Base-by-base conservation (phyloP, 495 filamentous ascomycete genomes). In the Wilcoxina mikolae region DNA sequence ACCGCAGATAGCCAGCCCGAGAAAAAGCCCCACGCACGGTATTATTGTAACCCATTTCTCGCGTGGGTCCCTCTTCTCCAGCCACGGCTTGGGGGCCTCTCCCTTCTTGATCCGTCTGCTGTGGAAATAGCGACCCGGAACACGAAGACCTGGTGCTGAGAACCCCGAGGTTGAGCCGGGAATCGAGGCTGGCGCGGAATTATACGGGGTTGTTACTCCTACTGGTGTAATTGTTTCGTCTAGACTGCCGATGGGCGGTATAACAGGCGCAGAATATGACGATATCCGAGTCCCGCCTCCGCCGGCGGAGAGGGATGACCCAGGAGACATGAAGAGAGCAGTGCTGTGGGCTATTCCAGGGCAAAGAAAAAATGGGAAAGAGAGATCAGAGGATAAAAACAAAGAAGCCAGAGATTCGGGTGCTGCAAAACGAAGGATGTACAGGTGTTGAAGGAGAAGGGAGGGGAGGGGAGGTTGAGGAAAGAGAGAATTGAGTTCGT, bases 21-120 rank as follows among this genome's bases (percentile, higher is more conserved):
- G 45, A 15, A 76, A 18, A 43, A 89, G 71, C 20, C 85, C 84
- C 23, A 84, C 65, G 42, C 86, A 60, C 2, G 84, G 84, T 27
- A 89, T 76, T 53, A 89, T 85, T 20, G 80, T 86, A 3, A 85
- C 80, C 85, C 85, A 89, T 71, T 87, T 88, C 73, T 88, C 82
- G 64, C 76, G 80, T 3, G 84, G 81, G 62, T 89, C 83, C 50
- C 73, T 77, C 58, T 78, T 76, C 18, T 71, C 66, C 28, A 78
- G 62, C 84, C 85, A 89, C 18, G 84, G 81, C 65, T 80, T 77
- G 57, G 85, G 76, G 15, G 82, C 66, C 35, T 83, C 77, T 35
- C 76, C 81, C 65, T 84, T 83, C 65, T 74, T 76, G 31, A 90
- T 71, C 54, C 84, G 69, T 39, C 85, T 71, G 11, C 84, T 87